A percentile compares a stretch with the other conserved stretches of the same genome.
Evolutionary conservation across 805 yeast species (phyloP).

Genomic region (Candida berthetii): DNA sequence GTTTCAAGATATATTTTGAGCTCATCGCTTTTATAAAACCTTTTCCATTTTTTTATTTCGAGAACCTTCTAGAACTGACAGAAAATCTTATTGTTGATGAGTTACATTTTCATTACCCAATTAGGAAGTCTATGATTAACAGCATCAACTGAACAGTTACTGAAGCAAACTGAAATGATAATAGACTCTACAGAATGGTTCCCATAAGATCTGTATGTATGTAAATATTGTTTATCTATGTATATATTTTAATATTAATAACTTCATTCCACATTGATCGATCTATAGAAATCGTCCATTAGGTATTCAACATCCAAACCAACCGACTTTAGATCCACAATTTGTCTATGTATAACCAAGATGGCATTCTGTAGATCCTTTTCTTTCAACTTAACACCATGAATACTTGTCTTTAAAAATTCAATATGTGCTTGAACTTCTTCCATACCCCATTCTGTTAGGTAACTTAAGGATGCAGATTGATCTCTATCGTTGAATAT

Average conservation of each 20-base stretch:
- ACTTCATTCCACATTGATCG: slow-evolving; percentile 10
- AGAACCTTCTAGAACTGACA: background rate
- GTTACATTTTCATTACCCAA: background rate
- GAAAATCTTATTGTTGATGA: background rate
- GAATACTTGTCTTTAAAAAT: slow-evolving; percentile 59
- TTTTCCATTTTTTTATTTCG: background rate
- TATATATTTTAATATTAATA: too few species aligned
- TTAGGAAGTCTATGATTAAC: background rate
- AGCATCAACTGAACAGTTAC: too few species aligned
- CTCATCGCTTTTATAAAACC: background rate
- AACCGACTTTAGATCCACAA: slow-evolving; percentile 49
- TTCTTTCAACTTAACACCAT: slow-evolving; percentile 51
- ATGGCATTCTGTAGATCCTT: slow-evolving; percentile 50
- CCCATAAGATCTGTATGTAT: too few species aligned
- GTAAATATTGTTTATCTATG: too few species aligned
- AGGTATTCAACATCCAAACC: slow-evolving; percentile 61
- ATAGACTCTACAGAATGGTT: too few species aligned
- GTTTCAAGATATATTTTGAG: background rate
- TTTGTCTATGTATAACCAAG: slow-evolving; percentile 48
- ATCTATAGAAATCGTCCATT: slow-evolving; percentile 16
- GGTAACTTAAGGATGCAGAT: slow-evolving; percentile 41
- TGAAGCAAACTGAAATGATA: too few species aligned
- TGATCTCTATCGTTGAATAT: slow-evolving; percentile 36
- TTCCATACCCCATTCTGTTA: slow-evolving; percentile 73
- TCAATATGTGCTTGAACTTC: slow-evolving; percentile 56